These are phyloP conservation scores for Discostella pseudostelligera DNA, from an alignment of 108 stramenopile genomes.

Conservation along the genomic window DNA sequence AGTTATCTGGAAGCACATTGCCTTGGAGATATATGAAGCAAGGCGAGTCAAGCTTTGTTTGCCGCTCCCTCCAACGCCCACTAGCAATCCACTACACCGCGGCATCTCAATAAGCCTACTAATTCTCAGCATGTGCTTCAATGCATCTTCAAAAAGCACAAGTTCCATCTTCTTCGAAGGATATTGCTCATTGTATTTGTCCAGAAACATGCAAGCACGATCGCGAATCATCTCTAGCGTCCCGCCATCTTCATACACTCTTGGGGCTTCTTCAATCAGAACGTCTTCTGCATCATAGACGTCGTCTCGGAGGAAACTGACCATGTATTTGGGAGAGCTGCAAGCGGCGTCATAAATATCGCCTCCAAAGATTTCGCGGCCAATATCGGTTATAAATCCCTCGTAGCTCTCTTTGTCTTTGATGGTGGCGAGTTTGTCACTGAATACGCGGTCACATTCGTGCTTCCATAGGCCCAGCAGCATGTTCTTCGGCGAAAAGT, in stretches of 20 bases:
- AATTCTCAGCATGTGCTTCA: slow-evolving; percentile 83
- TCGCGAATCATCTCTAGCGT: slow-evolving; percentile 68
- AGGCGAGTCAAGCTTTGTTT: slow-evolving; percentile 87
- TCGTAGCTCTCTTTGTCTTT: slow-evolving; percentile 82
- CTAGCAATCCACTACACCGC: slow-evolving; percentile 82
- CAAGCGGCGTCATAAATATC: slow-evolving; percentile 40
- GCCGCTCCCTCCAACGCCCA: slow-evolving; percentile 90
- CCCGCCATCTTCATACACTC: slow-evolving; percentile 88
- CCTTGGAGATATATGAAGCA: slow-evolving; percentile 79
- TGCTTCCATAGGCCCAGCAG: slow-evolving; percentile 82
- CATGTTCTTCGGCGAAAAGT: slow-evolving; percentile 55
- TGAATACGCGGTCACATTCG: slow-evolving; percentile 88
- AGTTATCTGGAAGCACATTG: slow-evolving; percentile 88
- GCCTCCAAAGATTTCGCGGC: slow-evolving; percentile 51
- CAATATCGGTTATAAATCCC: slow-evolving; percentile 57
- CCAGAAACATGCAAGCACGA: slow-evolving; percentile 69
- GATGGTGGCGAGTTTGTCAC: slow-evolving; percentile 82
- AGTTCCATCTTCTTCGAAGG: slow-evolving; percentile 84
- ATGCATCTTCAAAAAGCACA: slow-evolving; percentile 91
- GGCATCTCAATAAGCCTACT: slow-evolving; percentile 88
- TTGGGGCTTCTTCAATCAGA: slow-evolving; percentile 82
- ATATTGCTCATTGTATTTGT: slow-evolving; percentile 80
- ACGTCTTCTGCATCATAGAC: slow-evolving; percentile 83
- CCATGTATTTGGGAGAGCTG: slow-evolving; percentile 68
- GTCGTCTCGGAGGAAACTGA: slow-evolving; percentile 88